phyloP scores from a whole-genome alignment of 495 filamentous ascomycete genomes.

The Lasiosphaeriaceae sp. region DNA sequence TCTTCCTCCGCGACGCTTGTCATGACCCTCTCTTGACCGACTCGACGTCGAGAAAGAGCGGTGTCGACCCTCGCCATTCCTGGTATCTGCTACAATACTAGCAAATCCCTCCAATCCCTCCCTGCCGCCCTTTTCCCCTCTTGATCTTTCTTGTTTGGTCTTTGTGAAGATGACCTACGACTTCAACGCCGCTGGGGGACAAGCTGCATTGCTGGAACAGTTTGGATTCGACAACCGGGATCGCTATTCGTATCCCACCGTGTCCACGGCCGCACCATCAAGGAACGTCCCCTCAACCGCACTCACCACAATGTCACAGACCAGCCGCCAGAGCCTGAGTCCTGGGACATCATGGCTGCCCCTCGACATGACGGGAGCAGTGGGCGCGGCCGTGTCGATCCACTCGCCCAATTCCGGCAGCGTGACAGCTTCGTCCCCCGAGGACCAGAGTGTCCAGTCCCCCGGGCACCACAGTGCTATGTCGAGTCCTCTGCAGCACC shows the following conservation, averaged over 20 bases:
- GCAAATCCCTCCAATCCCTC: slow-evolving; percentile 29
- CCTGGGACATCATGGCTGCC: slow-evolving; percentile 42
- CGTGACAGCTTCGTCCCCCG: slow-evolving; percentile 40
- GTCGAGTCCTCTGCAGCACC: slow-evolving; percentile 43
- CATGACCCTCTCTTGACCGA: slow-evolving; percentile 35
- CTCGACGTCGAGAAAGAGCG: slow-evolving; percentile 34
- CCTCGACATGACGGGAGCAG: slow-evolving; percentile 38
- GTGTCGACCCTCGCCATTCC: slow-evolving; percentile 27
- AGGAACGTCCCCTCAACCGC: slow-evolving; percentile 42
- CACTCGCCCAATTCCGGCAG: slow-evolving; percentile 40
- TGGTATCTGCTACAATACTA: slow-evolving; percentile 26
- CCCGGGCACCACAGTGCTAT: slow-evolving; percentile 37
- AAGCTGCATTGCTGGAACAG: slow-evolving; percentile 50
- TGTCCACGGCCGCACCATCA: slow-evolving; percentile 39
- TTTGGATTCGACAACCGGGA: slow-evolving; percentile 51
- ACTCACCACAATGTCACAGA: slow-evolving; percentile 39
- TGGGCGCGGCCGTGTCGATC: slow-evolving; percentile 28
- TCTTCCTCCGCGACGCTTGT: slow-evolving; percentile 16
- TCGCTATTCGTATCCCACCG: slow-evolving; percentile 43
- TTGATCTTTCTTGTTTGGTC: slow-evolving; percentile 18
- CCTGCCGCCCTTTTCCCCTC: slow-evolving; percentile 15
- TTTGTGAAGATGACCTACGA: slow-evolving; percentile 52
- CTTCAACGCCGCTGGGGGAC: slow-evolving; percentile 49
- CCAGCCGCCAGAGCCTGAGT: slow-evolving; percentile 34
- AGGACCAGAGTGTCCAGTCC: slow-evolving; percentile 44